phyloP scores from a whole-genome alignment of 345 rosid species.

The Aquilaria sinensis region DNA sequence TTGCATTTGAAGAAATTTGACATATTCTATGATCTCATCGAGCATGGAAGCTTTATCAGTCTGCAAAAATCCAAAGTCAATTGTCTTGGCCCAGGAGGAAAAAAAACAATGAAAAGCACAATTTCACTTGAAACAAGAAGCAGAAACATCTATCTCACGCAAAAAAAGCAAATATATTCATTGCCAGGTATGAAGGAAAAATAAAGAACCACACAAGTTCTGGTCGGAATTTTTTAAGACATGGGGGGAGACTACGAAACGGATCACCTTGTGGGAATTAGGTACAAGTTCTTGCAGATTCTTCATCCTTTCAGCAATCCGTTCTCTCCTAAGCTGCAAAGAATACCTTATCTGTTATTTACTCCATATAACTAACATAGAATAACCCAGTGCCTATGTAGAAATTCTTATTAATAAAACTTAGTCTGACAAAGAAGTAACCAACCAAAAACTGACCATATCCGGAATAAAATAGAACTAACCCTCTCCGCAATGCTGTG shows the following conservation, averaged over 20 bases:
- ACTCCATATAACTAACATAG: too few species aligned
- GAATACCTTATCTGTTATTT: too few species aligned
- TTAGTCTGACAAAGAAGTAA: neutral
- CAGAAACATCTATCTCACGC: too few species aligned
- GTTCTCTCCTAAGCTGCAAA: conserved; percentile 50
- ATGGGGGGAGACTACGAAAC: neutral
- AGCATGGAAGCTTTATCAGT: conserved; percentile 65
- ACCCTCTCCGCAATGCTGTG: conserved; percentile 72
- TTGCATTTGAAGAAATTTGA: conserved; percentile 61
- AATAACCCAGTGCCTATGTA: too few species aligned
- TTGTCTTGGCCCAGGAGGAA: neutral
- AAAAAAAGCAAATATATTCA: too few species aligned
- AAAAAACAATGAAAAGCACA: neutral
- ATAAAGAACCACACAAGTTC: too few species aligned
- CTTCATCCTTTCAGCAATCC: conserved; percentile 63
- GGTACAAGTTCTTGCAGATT: conserved; percentile 60
- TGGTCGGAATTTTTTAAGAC: too few species aligned
- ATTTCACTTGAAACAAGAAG: too few species aligned
- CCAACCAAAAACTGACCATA: neutral
- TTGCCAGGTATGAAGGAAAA: too few species aligned
- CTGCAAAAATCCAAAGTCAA: conserved; percentile 23
- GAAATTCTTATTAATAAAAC: neutral
- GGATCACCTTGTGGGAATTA: conserved; percentile 45
- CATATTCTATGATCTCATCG: conserved; percentile 61
- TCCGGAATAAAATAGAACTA: neutral